Base-by-base conservation (phyloP, 306 rosid species). In the Cucumis melo region DNA sequence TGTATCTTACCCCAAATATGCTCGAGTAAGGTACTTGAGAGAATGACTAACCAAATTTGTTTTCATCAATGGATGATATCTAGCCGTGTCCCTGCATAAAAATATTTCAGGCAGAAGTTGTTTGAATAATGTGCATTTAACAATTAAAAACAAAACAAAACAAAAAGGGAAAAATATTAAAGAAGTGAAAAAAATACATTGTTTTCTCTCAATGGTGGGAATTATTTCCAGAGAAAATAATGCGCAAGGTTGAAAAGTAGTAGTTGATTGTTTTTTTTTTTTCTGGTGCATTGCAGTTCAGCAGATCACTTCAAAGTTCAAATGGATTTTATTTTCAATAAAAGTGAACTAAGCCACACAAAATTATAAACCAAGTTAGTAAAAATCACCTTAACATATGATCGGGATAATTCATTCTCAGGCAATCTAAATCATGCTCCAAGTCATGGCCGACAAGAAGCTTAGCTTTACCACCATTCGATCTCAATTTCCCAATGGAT, bases 401-500 rank as follows among this genome's bases (percentile, higher is more conserved):
- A 50, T 50, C 54, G 5, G 54, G 54, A 50, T 50, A 50, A 50
- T 50, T 50, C 19, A 50, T 79, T 57, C 70, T 80, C 85, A 93
- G 82, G 86, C 95, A 91, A 80, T 88, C 89, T 57, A 93, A 84
- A 84, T 92, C 96, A 78, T 86, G 87, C 65, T 78, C 92, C 79
- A 92, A 78, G 77, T 68, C 84, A 86, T 89, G 96, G 85, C 98
- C 96, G 80, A 93, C 95, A 80, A 93, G 93, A 86, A 93, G 90
- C 78, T 82, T 89, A 76, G 96, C 89, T 83, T 83, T 89, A 73
- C 91, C 92, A 56, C 93, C 93, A 72, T 83, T 85, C 83, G 82
- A 78, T 78, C 89, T 83, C 83, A 75, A 85, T 82, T 78, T 84
- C 61, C 74, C 86, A 68, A 81, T 75, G 63, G 88, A 81, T 78